Base-by-base conservation (phyloP, 2,329 filamentous ascomycete species). In the Xylariaceae sp. region DNA sequence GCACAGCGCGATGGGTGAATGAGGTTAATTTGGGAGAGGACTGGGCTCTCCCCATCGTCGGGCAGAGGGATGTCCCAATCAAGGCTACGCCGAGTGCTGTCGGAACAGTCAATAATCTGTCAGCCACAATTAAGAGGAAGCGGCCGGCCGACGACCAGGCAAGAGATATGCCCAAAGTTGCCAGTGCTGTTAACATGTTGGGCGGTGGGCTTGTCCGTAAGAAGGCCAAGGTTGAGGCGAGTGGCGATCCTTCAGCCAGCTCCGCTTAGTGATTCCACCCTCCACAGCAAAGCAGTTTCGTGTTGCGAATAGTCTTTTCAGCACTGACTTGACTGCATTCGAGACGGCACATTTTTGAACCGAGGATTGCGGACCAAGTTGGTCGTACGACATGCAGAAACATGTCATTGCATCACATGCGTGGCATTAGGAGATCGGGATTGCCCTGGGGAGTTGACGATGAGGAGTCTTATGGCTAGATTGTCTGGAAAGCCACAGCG, bases 1-100 rank as follows among this genome's bases (percentile, higher is more conserved):
- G 82, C 49, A 85, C 83, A 3, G 62, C 58, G 32, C 74, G 81
- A 33, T 92, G 84, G 83, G 67, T 78, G 27, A 68, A 68, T 11
- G 83, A 90, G 49, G 75, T 81, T 1, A 72, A 70, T 12, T 61
- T 67, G 36, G 68, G 70, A 0, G 56, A 63, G 1, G 47, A 55
- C 14, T 80, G 75, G 75, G 71, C 72, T 0, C 51, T 67, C 7
- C 56, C 60, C 1, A 58, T 80, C 2, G 52, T 57, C 3, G 77
- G 77, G 1, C 57, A 50, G 19, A 56, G 57, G 19, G 55, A 56
- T 19, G 33, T 50, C 9, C 42, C 52, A 7, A 37, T 38, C 5
- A 31, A 49, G 1, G 29, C 38, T 0, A 25, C 42, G 1, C 36
- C 39, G 3, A 33, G 31, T 13, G 35, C 35, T 18, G 43, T 29